Evolutionary conservation across 768 basidiomycete genomes (phyloP).

Genomic region (Calocybe indica): DNA sequence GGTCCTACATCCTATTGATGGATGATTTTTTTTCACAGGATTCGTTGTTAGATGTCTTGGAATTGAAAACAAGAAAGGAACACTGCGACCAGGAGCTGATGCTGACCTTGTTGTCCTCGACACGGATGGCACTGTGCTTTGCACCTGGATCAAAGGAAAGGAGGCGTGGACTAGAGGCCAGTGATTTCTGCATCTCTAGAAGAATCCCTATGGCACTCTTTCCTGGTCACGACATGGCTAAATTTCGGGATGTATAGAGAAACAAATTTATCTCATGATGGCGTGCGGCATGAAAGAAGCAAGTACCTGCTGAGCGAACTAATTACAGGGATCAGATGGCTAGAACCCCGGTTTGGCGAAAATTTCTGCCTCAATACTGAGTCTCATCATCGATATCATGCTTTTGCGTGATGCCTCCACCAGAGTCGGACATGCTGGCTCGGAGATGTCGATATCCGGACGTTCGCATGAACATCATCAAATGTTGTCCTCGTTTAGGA

Average conservation of each 20-base stretch:
- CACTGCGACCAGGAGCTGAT: slow-evolving; percentile 74
- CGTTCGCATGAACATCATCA: no score
- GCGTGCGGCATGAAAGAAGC: neutral
- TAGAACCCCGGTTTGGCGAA: no score
- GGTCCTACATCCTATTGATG: slow-evolving; percentile 14
- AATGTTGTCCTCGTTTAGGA: no score
- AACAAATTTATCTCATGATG: neutral
- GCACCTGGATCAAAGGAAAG: slow-evolving; percentile 75
- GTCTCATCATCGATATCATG: no score
- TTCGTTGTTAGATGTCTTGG: slow-evolving; percentile 56
- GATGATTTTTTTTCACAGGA: neutral
- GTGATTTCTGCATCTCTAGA: neutral
- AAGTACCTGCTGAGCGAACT: neutral
- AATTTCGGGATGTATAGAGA: neutral
- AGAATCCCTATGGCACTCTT: neutral
- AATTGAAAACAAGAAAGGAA: slow-evolving; percentile 76
- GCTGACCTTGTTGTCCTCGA: slow-evolving; percentile 82
- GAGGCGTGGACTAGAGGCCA: slow-evolving; percentile 53
- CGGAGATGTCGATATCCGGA: no score
- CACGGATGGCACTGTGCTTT: slow-evolving; percentile 54
- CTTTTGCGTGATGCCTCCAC: no score
- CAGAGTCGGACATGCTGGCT: no score
- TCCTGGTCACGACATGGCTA: neutral
- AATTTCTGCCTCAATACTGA: no score
- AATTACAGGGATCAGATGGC: neutral